These are phyloP conservation scores for Hortaea werneckii DNA, from an alignment of 2,329 filamentous ascomycete genomes.

Conservation along the genomic window DNA sequence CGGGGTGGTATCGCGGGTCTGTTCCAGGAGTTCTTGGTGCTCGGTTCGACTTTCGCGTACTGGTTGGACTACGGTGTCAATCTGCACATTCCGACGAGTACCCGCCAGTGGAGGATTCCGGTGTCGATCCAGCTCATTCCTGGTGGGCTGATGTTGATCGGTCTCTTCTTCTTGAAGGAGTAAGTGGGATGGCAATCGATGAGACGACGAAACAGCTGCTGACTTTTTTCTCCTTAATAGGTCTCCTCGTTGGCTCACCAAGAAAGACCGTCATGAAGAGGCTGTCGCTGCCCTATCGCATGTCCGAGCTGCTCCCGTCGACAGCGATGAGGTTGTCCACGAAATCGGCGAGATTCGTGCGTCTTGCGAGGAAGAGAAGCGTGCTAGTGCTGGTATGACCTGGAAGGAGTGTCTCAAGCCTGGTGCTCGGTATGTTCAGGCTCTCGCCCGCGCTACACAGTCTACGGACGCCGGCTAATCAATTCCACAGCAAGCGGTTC, in stretches of 20 bases:
- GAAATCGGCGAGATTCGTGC: slow-evolving; percentile 35
- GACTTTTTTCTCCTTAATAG: too few species aligned
- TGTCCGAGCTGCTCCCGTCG: slow-evolving; percentile 27
- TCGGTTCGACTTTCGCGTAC: slow-evolving; percentile 41
- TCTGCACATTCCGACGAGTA: slow-evolving; percentile 32
- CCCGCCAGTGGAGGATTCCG: slow-evolving; percentile 44
- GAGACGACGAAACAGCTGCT: too few species aligned
- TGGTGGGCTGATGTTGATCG: slow-evolving; percentile 39
- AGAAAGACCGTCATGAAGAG: slow-evolving; percentile 38
- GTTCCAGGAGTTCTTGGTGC: slow-evolving; percentile 48
- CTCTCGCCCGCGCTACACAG: neutral
- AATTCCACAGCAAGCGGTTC: slow-evolving; percentile 38
- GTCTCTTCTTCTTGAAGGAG: slow-evolving; percentile 43
- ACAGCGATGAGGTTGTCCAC: slow-evolving; percentile 27
- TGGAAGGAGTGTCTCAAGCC: slow-evolving; percentile 31
- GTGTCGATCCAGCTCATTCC: slow-evolving; percentile 45
- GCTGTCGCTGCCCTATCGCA: slow-evolving; percentile 32
- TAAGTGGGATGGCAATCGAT: too few species aligned
- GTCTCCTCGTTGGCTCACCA: slow-evolving; percentile 45
- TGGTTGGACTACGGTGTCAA: slow-evolving; percentile 45
- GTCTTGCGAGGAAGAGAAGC: slow-evolving; percentile 33
- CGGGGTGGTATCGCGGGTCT: slow-evolving; percentile 49
- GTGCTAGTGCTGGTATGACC: slow-evolving; percentile 31
- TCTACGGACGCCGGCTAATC: neutral
- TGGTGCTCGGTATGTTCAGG: slow-evolving; percentile 29